These are phyloP conservation scores for Lepidium didymum DNA, from an alignment of 345 rosid genomes.

Conservation along the genomic window DNA sequence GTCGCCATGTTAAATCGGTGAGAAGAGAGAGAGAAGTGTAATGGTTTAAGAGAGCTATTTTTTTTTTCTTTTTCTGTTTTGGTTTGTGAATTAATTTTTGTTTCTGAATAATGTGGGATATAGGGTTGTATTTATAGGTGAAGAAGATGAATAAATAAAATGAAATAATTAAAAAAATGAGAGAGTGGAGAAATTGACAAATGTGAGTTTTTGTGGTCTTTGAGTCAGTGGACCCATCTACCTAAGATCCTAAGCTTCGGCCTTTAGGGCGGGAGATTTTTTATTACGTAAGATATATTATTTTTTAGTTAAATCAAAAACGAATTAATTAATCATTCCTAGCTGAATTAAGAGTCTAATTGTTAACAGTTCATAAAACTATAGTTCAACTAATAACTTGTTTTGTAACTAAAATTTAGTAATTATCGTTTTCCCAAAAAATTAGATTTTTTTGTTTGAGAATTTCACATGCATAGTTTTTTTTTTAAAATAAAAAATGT, in stretches of 20 bases:
- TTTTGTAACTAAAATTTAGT: background rate
- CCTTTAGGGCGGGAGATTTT: slow-evolving; percentile 19
- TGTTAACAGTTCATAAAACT: background rate
- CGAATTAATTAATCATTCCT: too few relatives aligned
- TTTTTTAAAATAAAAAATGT: too few relatives aligned
- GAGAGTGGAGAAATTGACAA: slow-evolving; percentile 12
- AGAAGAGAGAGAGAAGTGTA: background rate
- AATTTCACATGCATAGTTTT: too few relatives aligned
- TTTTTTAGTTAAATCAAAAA: background rate
- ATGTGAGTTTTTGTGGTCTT: slow-evolving; percentile 17
- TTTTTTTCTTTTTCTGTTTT: too few relatives aligned
- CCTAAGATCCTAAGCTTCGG: slow-evolving; percentile 13
- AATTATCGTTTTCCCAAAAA: background rate
- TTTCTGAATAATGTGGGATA: background rate
- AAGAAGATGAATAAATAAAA: background rate
- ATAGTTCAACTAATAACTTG: background rate
- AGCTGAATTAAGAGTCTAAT: too few relatives aligned
- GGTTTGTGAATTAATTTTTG: background rate
- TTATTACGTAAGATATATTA: background rate
- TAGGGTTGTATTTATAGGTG: slow-evolving; percentile 27
- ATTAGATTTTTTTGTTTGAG: too few relatives aligned
- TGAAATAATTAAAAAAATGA: background rate
- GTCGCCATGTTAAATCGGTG: slow-evolving; percentile 52
- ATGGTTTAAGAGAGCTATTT: background rate
- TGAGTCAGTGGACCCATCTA: background rate